phyloP scores from a whole-genome alignment of 208 protist genomes.

The Leishmania aethiopica region DNA sequence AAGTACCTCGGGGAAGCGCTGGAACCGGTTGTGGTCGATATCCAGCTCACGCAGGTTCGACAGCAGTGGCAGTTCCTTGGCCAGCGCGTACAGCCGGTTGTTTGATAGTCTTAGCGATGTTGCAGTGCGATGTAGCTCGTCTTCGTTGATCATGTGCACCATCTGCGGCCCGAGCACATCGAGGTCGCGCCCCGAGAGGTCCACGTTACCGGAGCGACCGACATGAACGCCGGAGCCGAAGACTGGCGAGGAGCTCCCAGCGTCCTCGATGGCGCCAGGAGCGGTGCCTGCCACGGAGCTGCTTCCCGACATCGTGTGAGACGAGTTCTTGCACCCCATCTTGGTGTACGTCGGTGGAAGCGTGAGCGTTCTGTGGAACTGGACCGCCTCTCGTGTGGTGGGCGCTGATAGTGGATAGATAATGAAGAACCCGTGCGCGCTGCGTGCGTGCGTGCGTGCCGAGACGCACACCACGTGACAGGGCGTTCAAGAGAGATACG shows the following conservation, averaged over 20 bases:
- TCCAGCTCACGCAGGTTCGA: conserved; percentile 76
- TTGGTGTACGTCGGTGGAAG: not conserved
- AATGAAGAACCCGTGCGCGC: not conserved
- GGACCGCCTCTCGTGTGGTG: not conserved
- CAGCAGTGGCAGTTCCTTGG: conserved; percentile 76
- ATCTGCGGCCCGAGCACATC: conserved; percentile 59
- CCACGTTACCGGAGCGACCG: conserved; percentile 79
- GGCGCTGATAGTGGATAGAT: not conserved
- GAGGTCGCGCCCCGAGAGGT: conserved; percentile 71
- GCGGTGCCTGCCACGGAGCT: not conserved
- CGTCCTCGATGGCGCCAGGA: conserved; percentile 21
- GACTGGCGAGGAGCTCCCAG: conserved; percentile 20
- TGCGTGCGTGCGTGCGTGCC: not conserved
- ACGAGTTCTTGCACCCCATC: conserved; percentile 38
- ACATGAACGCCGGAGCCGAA: conserved; percentile 86
- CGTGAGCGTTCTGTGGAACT: not conserved
- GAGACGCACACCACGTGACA: not conserved
- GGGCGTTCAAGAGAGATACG: not conserved
- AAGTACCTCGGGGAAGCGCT: conserved; percentile 70
- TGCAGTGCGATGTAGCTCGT: conserved; percentile 69
- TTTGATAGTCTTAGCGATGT: conserved; percentile 72
- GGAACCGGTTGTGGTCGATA: conserved; percentile 75
- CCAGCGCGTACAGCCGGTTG: conserved; percentile 81
- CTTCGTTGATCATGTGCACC: conserved; percentile 68
- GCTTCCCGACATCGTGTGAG: not conserved